Conservation (phyloP, 2,329 filamentous ascomycete species). For the Xylaria arbuscula region DNA sequence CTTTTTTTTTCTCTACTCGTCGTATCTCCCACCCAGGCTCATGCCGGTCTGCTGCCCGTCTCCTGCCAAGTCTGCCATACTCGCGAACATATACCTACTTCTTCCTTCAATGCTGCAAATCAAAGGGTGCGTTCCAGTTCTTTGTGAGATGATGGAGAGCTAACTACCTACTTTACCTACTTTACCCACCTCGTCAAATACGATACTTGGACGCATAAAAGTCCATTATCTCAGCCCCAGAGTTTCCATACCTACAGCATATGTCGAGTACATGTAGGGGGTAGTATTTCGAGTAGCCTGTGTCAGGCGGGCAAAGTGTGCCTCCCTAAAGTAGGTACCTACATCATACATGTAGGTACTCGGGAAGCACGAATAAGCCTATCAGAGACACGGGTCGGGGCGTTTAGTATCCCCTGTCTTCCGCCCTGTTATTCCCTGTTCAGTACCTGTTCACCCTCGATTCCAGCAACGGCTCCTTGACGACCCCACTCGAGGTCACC, state of each 20-base stretch:
- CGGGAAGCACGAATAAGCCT: neutral
- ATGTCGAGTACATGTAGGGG: no score
- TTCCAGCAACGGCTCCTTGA: slow-evolving; percentile 23
- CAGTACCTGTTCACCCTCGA: slow-evolving; percentile 9
- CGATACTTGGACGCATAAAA: no score
- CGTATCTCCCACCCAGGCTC: neutral
- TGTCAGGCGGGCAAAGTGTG: neutral
- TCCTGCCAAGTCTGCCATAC: neutral
- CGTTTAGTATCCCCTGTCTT: slow-evolving; percentile 8
- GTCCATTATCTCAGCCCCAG: no score
- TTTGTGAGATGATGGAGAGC: neutral
- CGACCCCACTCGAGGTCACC: neutral
- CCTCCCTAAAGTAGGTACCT: neutral
- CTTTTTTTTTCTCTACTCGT: neutral
- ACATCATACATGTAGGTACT: neutral
- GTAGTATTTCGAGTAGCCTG: neutral
- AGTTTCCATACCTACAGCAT: no score
- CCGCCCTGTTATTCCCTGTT: slow-evolving; percentile 3
- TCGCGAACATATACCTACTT: no score
- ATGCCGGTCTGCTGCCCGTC: no score
- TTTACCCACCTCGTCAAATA: no score
- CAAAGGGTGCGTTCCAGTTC: no score
- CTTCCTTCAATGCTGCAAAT: no score
- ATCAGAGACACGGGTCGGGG: neutral
- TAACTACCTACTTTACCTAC: no score